These are phyloP conservation scores for Chaetomium strumarium DNA, from an alignment of 2,329 filamentous ascomycete genomes.

Conservation along the genomic window DNA sequence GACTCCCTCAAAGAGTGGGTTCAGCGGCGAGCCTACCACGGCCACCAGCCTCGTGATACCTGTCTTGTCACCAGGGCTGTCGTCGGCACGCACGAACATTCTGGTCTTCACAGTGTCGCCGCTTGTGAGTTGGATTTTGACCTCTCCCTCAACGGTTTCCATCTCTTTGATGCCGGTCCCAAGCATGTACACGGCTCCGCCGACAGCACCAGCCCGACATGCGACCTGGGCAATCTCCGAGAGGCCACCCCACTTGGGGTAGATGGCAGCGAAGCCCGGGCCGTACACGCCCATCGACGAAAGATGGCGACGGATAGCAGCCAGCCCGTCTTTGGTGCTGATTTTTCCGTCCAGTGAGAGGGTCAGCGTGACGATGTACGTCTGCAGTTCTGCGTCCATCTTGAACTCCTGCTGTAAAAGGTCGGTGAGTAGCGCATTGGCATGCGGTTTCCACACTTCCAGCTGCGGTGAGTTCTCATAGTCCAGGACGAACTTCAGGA, in stretches of 20 bases:
- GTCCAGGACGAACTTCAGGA: slow-evolving; percentile 78
- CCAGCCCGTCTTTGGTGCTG: slow-evolving; percentile 60
- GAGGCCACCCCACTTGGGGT: slow-evolving; percentile 88
- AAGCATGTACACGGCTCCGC: slow-evolving; percentile 84
- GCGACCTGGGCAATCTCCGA: slow-evolving; percentile 87
- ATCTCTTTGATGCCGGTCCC: slow-evolving; percentile 56
- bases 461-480: slow-evolving; percentile 52
- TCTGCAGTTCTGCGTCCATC: slow-evolving; percentile 61
- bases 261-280: slow-evolving; percentile 79
- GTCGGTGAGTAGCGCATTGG: slow-evolving; percentile 47
- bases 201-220: slow-evolving; percentile 85
- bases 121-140: slow-evolving; percentile 43
- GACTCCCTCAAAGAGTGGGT: slow-evolving; percentile 60
- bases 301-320: slow-evolving; percentile 71
- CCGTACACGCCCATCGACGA: slow-evolving; percentile 84
- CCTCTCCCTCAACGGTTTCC: slow-evolving; percentile 17
- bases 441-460: slow-evolving; percentile 53
- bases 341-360: slow-evolving; percentile 61
- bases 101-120: slow-evolving; percentile 51
- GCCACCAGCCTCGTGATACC: slow-evolving; percentile 57
- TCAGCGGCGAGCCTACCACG: slow-evolving; percentile 61
- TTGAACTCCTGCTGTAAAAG: slow-evolving; percentile 61
- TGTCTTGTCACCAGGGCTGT: slow-evolving; percentile 24
- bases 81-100: slow-evolving; percentile 43
- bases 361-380: slow-evolving; percentile 60